Conservation (phyloP, 2,329 filamentous ascomycete species). For the Lachnellula arida region DNA sequence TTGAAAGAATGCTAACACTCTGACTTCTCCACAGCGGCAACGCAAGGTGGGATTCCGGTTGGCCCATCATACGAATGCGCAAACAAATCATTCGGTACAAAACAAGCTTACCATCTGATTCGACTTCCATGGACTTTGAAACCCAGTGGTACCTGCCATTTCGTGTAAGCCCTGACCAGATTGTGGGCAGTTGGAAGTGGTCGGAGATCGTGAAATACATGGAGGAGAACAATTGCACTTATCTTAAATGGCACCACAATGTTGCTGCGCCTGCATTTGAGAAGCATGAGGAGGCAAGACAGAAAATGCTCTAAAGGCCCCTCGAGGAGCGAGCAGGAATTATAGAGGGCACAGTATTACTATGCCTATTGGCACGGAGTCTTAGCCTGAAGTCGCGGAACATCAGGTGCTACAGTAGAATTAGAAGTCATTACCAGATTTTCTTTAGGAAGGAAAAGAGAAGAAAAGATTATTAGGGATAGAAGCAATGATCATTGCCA, state of each 20-base stretch:
- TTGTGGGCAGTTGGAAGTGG: constrained; percentile 6
- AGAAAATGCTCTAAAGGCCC: too few species aligned
- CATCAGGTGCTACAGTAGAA: too few species aligned
- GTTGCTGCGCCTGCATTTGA: not conserved
- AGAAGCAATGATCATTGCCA: too few species aligned
- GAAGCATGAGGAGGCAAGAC: not conserved
- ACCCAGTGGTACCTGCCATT: constrained; percentile 4
- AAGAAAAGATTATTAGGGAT: too few species aligned
- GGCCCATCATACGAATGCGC: not conserved
- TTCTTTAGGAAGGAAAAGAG: too few species aligned
- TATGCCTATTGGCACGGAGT: too few species aligned
- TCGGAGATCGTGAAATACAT: not conserved
- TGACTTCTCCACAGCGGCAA: not conserved
- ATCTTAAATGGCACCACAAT: not conserved
- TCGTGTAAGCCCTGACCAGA: not conserved
- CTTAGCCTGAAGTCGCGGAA: too few species aligned
- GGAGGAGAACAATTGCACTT: not conserved
- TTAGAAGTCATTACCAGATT: too few species aligned
- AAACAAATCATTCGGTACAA: not conserved
- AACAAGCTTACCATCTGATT: not conserved
- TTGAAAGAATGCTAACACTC: too few species aligned
- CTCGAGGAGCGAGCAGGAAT: too few species aligned
- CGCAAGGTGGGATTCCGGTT: not conserved
- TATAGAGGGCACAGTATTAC: too few species aligned
- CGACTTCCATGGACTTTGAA: not conserved